Evolutionary conservation across 2,329 filamentous ascomycete species (phyloP), one percentile per base, ranked within the genome.

Genomic region (Hypoxylon sp.): DNA sequence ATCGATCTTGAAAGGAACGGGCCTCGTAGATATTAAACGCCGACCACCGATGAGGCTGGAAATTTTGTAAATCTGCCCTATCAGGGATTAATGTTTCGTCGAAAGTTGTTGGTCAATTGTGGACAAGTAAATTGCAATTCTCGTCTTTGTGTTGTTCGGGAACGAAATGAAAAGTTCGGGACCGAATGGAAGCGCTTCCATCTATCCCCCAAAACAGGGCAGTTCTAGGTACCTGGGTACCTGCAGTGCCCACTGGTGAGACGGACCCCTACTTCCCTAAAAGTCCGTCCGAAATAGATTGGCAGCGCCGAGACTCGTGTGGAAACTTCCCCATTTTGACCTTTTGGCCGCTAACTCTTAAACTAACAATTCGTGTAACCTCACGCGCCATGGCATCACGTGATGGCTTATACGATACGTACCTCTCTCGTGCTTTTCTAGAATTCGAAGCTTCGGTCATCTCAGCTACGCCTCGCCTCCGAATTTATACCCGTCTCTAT

Each of bases 1-100:
- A n/a, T n/a, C n/a, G n/a, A 19, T 53, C 38, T 59, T 38, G 52
- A 36, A 60, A 50, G 43, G 19, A 36, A 17, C n/a, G 46, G 46
- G 32, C 28, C 45, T 63, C 59, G 53, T 63, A 49, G 30, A 19
- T 49, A 1, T 4, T 60, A 62, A 49, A 60, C 36, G 10, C 66
- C 66, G 66, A 68, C 3, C 50, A 52, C 66, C 66, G 66, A 68
- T 25, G 13, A 62, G 59, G 62, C 57, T 59, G 49, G 25, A 43
- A 17, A n/a, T 10, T 21, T 38, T 45, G 28, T 19, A 21, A 46
- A 57, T 50, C 34, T 19, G 43, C 38, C 38, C 53, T 56, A 46
- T 56, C 53, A 56, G 34, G 34, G 17, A 28, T n/a, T 14, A 43
- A n/a, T n/a, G n/a, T 41, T 41, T 41, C n/a, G 17, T 10, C 38